phyloP scores from a whole-genome alignment of 1,139 yeast genomes.

The Yamadazyma aaseri region DNA sequence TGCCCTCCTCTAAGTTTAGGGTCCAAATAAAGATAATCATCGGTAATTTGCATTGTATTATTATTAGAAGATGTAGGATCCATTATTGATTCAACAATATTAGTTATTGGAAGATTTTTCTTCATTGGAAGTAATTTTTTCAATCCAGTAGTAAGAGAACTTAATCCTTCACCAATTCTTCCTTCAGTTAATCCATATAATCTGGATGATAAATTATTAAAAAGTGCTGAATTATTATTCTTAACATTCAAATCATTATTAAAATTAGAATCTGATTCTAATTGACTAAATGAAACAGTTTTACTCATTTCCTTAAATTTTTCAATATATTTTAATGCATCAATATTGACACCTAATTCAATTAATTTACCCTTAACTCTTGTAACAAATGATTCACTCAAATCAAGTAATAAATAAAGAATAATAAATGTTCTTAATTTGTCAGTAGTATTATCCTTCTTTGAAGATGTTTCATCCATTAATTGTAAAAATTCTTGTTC shows the following conservation, averaged over 20 bases:
- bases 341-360: slow-evolving; percentile 54
- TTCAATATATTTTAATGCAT: slow-evolving; percentile 71
- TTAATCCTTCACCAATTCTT: slow-evolving; percentile 70
- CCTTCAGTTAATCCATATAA: slow-evolving; percentile 88
- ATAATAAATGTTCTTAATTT: slow-evolving; percentile 86
- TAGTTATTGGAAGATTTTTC: slow-evolving; percentile 84
- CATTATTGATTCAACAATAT: slow-evolving; percentile 87
- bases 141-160: slow-evolving; percentile 83
- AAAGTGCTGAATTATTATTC: slow-evolving; percentile 55
- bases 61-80: slow-evolving; percentile 70
- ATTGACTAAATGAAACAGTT: slow-evolving; percentile 38
- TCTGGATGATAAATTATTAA: slow-evolving; percentile 74
- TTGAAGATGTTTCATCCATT: slow-evolving; percentile 46
- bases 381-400: slow-evolving; percentile 59
- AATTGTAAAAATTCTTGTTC: slow-evolving; percentile 60
- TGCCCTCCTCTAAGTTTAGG: slow-evolving; percentile 90
- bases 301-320: slow-evolving; percentile 79
- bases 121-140: slow-evolving; percentile 86
- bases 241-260: slow-evolving; percentile 16
- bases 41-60: slow-evolving; percentile 67
- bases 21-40: slow-evolving; percentile 86
- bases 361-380: slow-evolving; percentile 65
- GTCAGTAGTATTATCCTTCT: slow-evolving; percentile 63
- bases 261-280: slow-evolving; percentile 16
- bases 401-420: slow-evolving; percentile 53